Base-by-base conservation (phyloP, 129 eudicot species). In the Flaveria ramosissima region DNA sequence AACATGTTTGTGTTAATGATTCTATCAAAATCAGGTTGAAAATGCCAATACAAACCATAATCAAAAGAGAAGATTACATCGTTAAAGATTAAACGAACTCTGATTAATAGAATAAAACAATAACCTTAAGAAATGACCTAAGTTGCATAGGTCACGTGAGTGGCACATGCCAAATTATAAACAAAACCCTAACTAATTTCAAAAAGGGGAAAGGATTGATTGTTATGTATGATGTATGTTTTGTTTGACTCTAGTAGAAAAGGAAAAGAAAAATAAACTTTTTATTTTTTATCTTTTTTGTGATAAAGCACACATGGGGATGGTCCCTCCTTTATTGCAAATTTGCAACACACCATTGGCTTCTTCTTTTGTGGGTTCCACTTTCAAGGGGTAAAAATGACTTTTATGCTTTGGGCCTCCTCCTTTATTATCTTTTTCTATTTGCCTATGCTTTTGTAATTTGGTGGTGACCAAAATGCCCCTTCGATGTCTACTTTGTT, bases 251-350 rank as follows among this genome's bases (percentile, higher is more conserved):
- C 72, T 24, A 81, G 75, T 51, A 32, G 21, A 55, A 73, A 65
- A 73, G 60, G 57, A 17, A 80, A 52, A 73, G 62, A 43, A 73
- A 61, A 53, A 70, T 64, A 74, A 65, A 50, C 50, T 62, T 70
- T 81, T 52, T 73, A 0, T 23, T 23, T 23, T 23, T 23, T 23
- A 23, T 23, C 1, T 23, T 23, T 81, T 56, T 77, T 78, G 89
- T 84, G 80, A 82, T 85, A 85, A 85, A 55, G 63, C 71, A 83
- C 86, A 84, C 89, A 81, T 89, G 91, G 97, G 41, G 41, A 30
- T 30, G 96, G 89, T 45, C 90, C 83, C 71, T 21, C 53, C 55
- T 80, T 45, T 76, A 61, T 45, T 43, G 39, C 39, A 32, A 32
- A 32, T 43, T 42, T 64, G 79, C 85, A 62, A 48, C 20, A 76